Base-by-base conservation (phyloP, 2,329 filamentous ascomycete genomes). In the Botryotinia globosa region DNA sequence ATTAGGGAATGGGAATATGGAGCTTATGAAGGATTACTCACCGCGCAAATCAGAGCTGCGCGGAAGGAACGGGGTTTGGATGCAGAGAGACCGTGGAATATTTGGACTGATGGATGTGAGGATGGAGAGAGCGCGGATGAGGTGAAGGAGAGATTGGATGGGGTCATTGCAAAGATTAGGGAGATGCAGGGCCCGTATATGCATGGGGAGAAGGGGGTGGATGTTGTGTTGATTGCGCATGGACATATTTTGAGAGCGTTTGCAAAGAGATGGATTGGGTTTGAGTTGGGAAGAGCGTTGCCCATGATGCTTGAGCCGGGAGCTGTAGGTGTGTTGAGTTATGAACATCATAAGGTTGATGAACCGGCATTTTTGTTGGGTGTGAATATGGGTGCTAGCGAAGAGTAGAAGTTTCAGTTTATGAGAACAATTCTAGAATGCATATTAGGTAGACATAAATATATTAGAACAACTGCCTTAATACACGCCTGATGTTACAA, bases 181-280 rank as follows among this genome's bases (percentile, higher is more conserved):
- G 78, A 81, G 68, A 85, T 88, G 73, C 85, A 86, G 25, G 82
- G 82, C 59, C 83, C 82, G 51, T 81, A 79, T 73, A 85, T 85
- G 83, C 75, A 77, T 69, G 84, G 82, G 22, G 80, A 80, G 73
- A 80, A 81, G 66, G 80, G 80, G 4, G 83, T 82, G 48, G 85
- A 88, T 80, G 84, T 88, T 42, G 79, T 89, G 42, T 80, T 89
- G 67, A 80, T 83, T 72, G 81, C 80, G 10, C 82, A 83, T 75
- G 82, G 82, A 2, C 87, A 88, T 80, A 85, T 89, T 44, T 74
- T 89, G 74, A 80, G 87, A 58, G 84, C 85, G 1, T 87, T 89
- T 77, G 85, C 86, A 29, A 87, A 86, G 69, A 78, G 87, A 34
- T 89, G 87, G 87, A 81, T 89, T 71, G 78, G 83, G 0, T 85